These are phyloP conservation scores for Setaria viridis DNA, from an alignment of 202 grass and related monocot genomes.

Conservation along the genomic window DNA sequence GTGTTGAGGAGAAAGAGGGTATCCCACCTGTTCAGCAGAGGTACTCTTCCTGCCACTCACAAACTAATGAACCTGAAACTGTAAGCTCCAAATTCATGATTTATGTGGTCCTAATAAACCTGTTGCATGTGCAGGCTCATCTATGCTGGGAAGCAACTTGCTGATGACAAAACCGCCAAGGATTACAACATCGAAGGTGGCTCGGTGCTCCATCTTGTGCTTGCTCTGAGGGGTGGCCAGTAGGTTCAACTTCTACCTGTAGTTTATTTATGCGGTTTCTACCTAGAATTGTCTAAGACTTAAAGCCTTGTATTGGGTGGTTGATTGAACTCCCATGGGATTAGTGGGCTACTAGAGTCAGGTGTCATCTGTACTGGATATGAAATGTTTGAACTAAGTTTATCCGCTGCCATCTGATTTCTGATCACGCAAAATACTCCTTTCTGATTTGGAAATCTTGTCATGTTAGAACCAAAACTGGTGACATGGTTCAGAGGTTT, in stretches of 20 bases:
- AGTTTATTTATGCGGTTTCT: conserved; percentile 4
- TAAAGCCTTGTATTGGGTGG: conserved; percentile 6
- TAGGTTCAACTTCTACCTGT: conserved; percentile 20
- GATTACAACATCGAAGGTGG: conserved; percentile 98
- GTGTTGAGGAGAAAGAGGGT: conserved; percentile 86
- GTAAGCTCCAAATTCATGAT: neutral
- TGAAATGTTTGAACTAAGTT: conserved; percentile 41
- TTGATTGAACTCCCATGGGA: conserved; percentile 41
- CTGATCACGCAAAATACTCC: neutral
- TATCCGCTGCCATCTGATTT: conserved; percentile 15
- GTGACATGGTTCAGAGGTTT: too few species aligned
- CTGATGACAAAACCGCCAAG: conserved; percentile 92
- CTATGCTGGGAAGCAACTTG: conserved; percentile 94
- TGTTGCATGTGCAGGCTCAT: conserved; percentile 60
- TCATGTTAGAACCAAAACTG: too few species aligned
- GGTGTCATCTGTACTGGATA: conserved; percentile 31
- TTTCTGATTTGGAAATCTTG: neutral
- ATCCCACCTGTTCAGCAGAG: conserved; percentile 84
- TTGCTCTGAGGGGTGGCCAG: conserved; percentile 82
- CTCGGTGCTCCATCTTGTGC: conserved; percentile 93
- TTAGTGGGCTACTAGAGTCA: conserved; percentile 30
- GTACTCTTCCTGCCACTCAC: conserved; percentile 24
- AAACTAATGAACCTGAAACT: neutral
- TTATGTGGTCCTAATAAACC: neutral
- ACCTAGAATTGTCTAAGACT: conserved; percentile 5